Conservation (phyloP, 2,329 filamentous ascomycete genomes). For the Nothopassalora personata region DNA sequence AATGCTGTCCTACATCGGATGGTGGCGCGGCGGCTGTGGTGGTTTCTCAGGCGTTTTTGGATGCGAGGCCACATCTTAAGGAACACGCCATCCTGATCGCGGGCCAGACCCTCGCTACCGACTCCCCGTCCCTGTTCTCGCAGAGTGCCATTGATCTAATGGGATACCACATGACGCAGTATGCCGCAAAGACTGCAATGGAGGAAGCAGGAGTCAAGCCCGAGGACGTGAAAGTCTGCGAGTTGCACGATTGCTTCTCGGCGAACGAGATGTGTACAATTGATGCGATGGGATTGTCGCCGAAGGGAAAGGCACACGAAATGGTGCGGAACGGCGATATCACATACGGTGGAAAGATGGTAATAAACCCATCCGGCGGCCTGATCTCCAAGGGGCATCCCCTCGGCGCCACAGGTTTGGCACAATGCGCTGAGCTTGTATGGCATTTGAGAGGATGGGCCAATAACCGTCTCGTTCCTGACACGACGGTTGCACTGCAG, state of each 20-base stretch:
- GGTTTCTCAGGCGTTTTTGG: slow-evolving; percentile 83
- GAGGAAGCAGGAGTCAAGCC: slow-evolving; percentile 64
- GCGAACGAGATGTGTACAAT: slow-evolving; percentile 90
- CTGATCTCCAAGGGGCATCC: slow-evolving; percentile 96
- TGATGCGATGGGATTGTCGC: slow-evolving; percentile 73
- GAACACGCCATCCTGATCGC: slow-evolving; percentile 82
- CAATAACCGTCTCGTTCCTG: slow-evolving; percentile 70
- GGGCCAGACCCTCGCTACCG: slow-evolving; percentile 81
- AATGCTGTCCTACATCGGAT: slow-evolving; percentile 95
- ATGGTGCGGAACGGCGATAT: slow-evolving; percentile 83
- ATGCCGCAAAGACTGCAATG: slow-evolving; percentile 65
- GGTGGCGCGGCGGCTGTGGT: slow-evolving; percentile 83
- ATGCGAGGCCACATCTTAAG: slow-evolving; percentile 74
- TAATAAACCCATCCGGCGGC: slow-evolving; percentile 54
- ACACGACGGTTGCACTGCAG: slow-evolving; percentile 71
- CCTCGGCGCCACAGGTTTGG: slow-evolving; percentile 87
- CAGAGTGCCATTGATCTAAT: slow-evolving; percentile 78
- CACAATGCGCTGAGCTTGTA: slow-evolving; percentile 88
- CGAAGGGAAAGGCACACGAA: slow-evolving; percentile 81
- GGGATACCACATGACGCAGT: slow-evolving; percentile 77
- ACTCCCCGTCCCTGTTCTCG: slow-evolving; percentile 73
- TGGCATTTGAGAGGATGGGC: slow-evolving; percentile 97
- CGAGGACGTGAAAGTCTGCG: slow-evolving; percentile 72
- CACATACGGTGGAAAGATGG: slow-evolving; percentile 74
- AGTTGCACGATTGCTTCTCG: slow-evolving; percentile 95